Evolutionary conservation across 179 eudicot genomes (phyloP), one percentile per base, ranked within the genome.

Genomic region (Silene coronaria): DNA sequence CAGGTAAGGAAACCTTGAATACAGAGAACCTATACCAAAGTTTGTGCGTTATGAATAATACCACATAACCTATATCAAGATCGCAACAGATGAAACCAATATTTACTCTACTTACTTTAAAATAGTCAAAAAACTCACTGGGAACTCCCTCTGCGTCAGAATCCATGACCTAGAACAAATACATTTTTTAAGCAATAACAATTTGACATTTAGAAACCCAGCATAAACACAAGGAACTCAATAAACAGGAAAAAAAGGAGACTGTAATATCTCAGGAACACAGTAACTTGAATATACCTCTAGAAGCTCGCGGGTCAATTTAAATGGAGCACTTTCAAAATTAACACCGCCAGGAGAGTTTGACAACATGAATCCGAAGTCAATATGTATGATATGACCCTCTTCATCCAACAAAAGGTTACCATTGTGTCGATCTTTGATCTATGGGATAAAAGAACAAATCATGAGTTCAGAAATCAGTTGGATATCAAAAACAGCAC

Each of bases 141-240:
- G 97, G 99, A 75, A 92, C 83, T 51, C 99, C 97, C 84, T 95
- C 99, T 48, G 99, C 99, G 87, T 95, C 99, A 84, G 99, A 95
- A 87, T 95, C 99, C 99, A 95, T 95, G 78, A 95, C 97, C 99
- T 95, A 82, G 61, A 68, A 87, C 75, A 82, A 76, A 67, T 13
- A 72, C 57, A 79, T 23, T 66, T 65, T 45, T 79, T 74, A 24
- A 64, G 51, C 24, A 21, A 53, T n/a, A n/a, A 45, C 57, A 57
- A 34, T 22, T 58, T 46, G 45, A 57, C 0, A 51, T 26, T 16
- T 30, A 14, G 61, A 51, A 59, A 60, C 6, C 59, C 58, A 32
- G 30, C 24, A 65, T 46, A 74, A 68, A 23, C 55, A 42, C 7
- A 32, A 38, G 19, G 28, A 27, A n/a, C 65, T 67, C 4, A 67